Evolutionary conservation across 176 grass and related monocot genomes (phyloP), one percentile per base, ranked within the genome.

Genomic region (Oryza coarctata): DNA sequence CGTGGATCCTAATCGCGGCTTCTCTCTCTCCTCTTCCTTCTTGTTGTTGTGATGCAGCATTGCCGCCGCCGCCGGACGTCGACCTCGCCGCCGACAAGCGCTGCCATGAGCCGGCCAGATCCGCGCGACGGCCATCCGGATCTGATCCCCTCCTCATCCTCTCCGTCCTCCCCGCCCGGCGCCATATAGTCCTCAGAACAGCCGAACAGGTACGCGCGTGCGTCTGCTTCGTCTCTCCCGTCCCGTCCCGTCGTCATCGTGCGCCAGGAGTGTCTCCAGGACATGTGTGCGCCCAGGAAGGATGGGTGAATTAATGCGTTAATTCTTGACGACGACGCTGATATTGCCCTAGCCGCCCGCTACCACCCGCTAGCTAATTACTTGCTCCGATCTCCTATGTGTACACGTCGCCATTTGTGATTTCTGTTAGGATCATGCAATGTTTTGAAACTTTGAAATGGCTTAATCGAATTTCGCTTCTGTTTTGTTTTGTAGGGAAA

Each of bases 71-170:
- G 14, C 45, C 14, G 45, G 45, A 49, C 45, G 45, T 20, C 73
- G 61, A 31, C 39, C 35, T 77, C 49, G 71, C 77, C 60, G 68
- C 40, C 62, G 78, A 73, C 49, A 55, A 55, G 35, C 63, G 82
- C 38, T 14, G 76, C 41, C 38, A 75, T 84, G 68, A 35, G 58
- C 32, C 49, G 5, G 70, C 64, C 49, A 64, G 80, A 71, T 79
- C 65, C 70, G 50, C 28, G 39, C 57, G 12, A 35, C 81, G 22
- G 1, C 41, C 81, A 31, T 12, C 70, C 62, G 72, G 82, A 84
- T 84, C 72, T 84, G 82, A 84, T 50, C 29, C 25, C 35, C 35
- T 9, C 18, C 50, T 55, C 50, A 15, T 49, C 20, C 14, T 49
- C 44, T 17, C 44, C 44, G 13, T 57, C 45, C 50, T 60, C 49